A percentile compares a stretch with the other conserved stretches of the same genome.
These are phyloP conservation scores for Aspergillus nanangensis DNA, from an alignment of 495 filamentous ascomycete species.

Conservation along the genomic window DNA sequence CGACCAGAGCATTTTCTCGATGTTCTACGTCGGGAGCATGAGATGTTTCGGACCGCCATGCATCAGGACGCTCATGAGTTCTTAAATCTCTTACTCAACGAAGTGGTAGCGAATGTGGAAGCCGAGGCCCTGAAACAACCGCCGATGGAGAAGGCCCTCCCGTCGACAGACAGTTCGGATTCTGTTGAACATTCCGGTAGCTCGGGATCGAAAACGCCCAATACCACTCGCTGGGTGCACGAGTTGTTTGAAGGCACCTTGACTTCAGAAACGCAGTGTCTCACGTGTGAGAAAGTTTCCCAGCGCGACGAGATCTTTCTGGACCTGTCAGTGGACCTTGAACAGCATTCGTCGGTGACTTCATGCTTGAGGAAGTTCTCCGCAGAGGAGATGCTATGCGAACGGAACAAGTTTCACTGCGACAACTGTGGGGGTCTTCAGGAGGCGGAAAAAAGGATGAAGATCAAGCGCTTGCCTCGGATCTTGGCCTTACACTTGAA, in stretches of 20 bases:
- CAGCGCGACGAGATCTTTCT: constrained; percentile 93
- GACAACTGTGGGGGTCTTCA: constrained; percentile 95
- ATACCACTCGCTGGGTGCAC: constrained; percentile 85
- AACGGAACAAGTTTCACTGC: constrained; percentile 97
- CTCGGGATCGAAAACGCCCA: constrained; percentile 39
- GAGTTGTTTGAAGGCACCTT: constrained; percentile 93
- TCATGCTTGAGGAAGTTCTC: constrained; percentile 94
- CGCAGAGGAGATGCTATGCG: constrained; percentile 97
- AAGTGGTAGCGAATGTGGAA: constrained; percentile 92
- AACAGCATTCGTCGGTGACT: constrained; percentile 94
- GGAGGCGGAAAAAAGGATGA: constrained; percentile 98
- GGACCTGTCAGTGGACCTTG: constrained; percentile 92
- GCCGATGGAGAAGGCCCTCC: constrained; percentile 31
- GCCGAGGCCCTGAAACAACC: constrained; percentile 60
- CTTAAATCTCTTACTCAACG: constrained; percentile 89
- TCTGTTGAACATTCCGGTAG: constrained; percentile 41
- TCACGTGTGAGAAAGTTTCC: constrained; percentile 94
- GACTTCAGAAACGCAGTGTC: constrained; percentile 92
- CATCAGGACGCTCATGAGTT: constrained; percentile 99
- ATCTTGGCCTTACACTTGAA: constrained; percentile 92
- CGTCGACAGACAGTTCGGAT: constrained; percentile 33
- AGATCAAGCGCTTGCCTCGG: constrained; percentile 90
- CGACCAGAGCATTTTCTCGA: constrained; percentile 91
- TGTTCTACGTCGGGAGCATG: constrained; percentile 87
- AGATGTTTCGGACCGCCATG: constrained; percentile 95